Percentiles rank a stretch among this genome's conserved stretches.
Evolutionary conservation across 148 eudicot species (phyloP).

Genomic region (Gaultheria prostrata): DNA sequence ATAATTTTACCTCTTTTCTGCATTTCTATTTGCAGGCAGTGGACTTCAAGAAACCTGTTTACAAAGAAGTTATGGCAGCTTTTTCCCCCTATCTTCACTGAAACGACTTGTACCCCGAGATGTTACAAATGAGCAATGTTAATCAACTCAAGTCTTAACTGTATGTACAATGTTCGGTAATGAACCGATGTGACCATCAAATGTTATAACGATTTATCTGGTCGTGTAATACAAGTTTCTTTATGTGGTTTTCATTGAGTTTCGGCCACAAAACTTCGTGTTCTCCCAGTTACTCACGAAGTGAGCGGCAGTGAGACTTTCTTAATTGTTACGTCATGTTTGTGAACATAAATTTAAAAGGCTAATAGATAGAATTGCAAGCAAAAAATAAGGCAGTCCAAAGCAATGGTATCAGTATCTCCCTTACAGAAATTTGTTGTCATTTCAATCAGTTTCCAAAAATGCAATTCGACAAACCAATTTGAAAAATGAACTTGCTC

Average conservation of each 20-base stretch:
- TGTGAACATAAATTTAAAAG: no score
- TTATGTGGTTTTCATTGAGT: neutral
- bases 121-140: neutral
- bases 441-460: neutral
- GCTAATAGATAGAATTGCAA: neutral
- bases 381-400: neutral
- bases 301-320: neutral
- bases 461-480: neutral
- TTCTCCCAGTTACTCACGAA: neutral
- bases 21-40: constrained; percentile 60
- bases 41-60: constrained; percentile 82
- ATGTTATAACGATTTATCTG: neutral
- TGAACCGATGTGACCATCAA: neutral
- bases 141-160: neutral
- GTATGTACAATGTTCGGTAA: neutral
- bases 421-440: neutral
- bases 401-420: neutral
- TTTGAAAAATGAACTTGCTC: constrained; percentile 9
- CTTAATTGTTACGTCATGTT: neutral
- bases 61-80: constrained; percentile 65
- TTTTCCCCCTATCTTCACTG: constrained; percentile 70
- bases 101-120: neutral
- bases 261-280: neutral
- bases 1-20: neutral
- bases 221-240: neutral